Percentiles rank a stretch among this genome's conserved stretches.
phyloP scores from a whole-genome alignment of 331 rosid genomes.

The Quercus tomentella region DNA sequence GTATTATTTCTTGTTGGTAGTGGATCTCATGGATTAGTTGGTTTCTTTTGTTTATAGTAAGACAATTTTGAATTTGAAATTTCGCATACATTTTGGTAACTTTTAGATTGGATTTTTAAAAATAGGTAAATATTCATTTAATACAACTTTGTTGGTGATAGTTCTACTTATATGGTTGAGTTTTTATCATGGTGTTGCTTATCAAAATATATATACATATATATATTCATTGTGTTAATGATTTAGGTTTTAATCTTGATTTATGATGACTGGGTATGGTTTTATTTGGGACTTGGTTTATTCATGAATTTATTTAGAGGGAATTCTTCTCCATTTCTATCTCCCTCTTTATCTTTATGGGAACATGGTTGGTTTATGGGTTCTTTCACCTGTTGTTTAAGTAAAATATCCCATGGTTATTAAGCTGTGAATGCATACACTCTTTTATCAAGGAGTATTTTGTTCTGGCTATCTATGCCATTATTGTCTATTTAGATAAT shows the following conservation, averaged over 20 bases:
- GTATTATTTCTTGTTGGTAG: too few relatives aligned
- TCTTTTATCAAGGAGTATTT: background rate
- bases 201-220: too few relatives aligned
- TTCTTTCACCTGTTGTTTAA: background rate
- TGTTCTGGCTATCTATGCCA: background rate
- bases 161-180: too few relatives aligned
- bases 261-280: background rate
- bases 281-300: background rate
- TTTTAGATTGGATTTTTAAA: too few relatives aligned
- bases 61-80: too few relatives aligned
- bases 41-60: too few relatives aligned
- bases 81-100: too few relatives aligned
- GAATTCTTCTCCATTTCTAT: background rate
- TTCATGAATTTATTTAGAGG: background rate
- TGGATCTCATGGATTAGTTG: too few relatives aligned
- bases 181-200: too few relatives aligned
- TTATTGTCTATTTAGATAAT: background rate
- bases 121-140: too few relatives aligned
- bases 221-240: too few relatives aligned
- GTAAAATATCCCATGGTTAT: background rate
- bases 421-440: background rate
- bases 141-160: too few relatives aligned
- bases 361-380: background rate
- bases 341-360: background rate
- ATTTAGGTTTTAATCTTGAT: background rate